Percentiles rank a stretch among this genome's conserved stretches.
These are phyloP conservation scores for Reutealis trisperma DNA, from an alignment of 345 rosid species.

Conservation along the genomic window DNA sequence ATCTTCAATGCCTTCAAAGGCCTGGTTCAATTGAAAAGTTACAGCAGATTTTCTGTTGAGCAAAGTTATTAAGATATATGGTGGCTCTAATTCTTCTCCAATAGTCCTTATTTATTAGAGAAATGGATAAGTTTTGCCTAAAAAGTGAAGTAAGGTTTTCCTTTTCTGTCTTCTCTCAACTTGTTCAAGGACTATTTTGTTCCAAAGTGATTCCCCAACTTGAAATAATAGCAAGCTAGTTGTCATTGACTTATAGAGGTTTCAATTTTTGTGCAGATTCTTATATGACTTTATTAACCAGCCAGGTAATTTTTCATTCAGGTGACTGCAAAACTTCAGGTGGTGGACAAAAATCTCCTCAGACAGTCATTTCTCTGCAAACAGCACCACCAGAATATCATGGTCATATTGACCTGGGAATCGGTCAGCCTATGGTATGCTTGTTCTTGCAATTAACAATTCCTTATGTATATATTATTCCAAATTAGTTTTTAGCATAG, in stretches of 20 bases:
- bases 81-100: background rate
- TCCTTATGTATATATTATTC: background rate
- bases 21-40: background rate
- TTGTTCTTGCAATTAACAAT: background rate
- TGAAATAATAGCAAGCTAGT: background rate
- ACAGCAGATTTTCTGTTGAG: background rate
- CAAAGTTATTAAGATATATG: background rate
- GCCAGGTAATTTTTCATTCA: slow-evolving; percentile 29
- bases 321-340: slow-evolving; percentile 57
- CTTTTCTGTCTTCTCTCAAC: background rate
- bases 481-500: background rate
- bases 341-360: slow-evolving; percentile 50
- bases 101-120: background rate
- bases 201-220: background rate
- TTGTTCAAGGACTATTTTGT: background rate
- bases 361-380: slow-evolving; percentile 48
- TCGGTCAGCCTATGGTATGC: slow-evolving; percentile 67
- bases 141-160: background rate
- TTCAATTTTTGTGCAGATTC: background rate
- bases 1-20: background rate
- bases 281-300: slow-evolving; percentile 11
- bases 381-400: slow-evolving; percentile 49
- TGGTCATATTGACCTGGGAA: slow-evolving; percentile 60
- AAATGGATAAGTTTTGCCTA: background rate
- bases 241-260: background rate